Evolutionary conservation across 2,329 filamentous ascomycete species (phyloP), one percentile per base, ranked within the genome.

Genomic region (Mariannaea sp.): DNA sequence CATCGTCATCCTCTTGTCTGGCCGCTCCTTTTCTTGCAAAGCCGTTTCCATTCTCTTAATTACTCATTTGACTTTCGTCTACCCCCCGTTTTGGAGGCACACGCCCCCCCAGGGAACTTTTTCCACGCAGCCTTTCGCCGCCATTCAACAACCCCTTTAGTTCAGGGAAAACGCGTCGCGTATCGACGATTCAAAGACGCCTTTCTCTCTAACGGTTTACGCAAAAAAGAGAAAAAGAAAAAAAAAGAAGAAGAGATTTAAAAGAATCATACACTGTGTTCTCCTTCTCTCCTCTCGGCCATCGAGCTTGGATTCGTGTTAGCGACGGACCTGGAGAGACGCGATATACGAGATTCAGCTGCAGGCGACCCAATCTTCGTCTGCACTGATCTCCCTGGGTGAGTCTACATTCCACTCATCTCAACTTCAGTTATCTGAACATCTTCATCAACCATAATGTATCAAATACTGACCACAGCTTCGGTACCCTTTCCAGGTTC

Each of bases 351-450:
- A 83, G 80, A 77, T 71, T 78, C 79, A 80, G 82, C 74, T 75
- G 80, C 80, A 82, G 82, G 78, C 82, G 81, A 82, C 71, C 69
- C 65, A 57, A 69, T 61, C 65, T 69, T 82, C 80, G 82, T 85
- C 82, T 85, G 82, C 78, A 73, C 81, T 84, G 81, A 79, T 84
- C 81, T 82, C 79, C 66, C 68, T 70, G 74, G 77, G 79, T 81
- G 69, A 79, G 61, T 55, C 40, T 45, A 49, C n/a, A 19, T 26
- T 24, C 16, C 22, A 35, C 45, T 38, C 12, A n/a, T 47, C 41
- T 49, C 30, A 14, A 30, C 47, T 46, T 48, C 44, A 61, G 47
- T 49, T 59, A 43, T 39, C 33, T 24, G 5, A 14, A 14, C 13
- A 35, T 13, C n/a, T 35, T 29, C 30, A 52, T 60, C 54, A 67